Base-by-base conservation (phyloP, 805 yeast genomes). In the Zygotorulaspora danielsina region DNA sequence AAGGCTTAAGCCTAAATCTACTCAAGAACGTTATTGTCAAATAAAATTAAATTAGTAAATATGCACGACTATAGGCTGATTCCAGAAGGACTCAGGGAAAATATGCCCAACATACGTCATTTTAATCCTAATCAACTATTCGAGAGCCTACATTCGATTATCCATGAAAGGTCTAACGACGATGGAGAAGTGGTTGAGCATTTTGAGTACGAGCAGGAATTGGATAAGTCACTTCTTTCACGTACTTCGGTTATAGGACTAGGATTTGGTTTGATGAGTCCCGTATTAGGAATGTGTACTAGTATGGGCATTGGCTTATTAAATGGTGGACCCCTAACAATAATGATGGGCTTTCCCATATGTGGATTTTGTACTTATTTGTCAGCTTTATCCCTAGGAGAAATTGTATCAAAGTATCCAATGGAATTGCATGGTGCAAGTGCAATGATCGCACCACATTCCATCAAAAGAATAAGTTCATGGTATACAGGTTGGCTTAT, bases 401-500 rank as follows among this genome's bases (percentile, higher is more conserved):
- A 85, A 57, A 81, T 85, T 39, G 74, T 81, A 0, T 78, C 86
- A 6, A 84, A 81, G 50, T 84, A 78, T 48, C 93, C 93, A 0
- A 77, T 83, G 17, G 82, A 86, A 21, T 78, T 83, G 1, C 85
- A 84, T 54, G 89, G 84, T 39, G 82, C 81, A 61, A 79, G 86
- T 49, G 84, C 86, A 6, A 75, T 84, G 42, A 62, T 84, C 29
- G 79, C 87, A 12, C 73, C 73, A 38, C 75, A 75, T 10, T 67
- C 67, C 32, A 74, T 76, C 44, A 72, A 83, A n/a, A 59, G 72
- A 26, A 56, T 76, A 4, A 67, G 79, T 34, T 78, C 87, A 2
- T 84, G 90, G 90, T 77, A 74, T 52, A 81, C 86, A 0, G 93
- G 93, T 0, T 84, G 89, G 84, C 73, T 78, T 45, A 63, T 82